phyloP scores from a whole-genome alignment of 768 basidiomycete genomes.

The Porphyrellus cyaneotinctus region DNA sequence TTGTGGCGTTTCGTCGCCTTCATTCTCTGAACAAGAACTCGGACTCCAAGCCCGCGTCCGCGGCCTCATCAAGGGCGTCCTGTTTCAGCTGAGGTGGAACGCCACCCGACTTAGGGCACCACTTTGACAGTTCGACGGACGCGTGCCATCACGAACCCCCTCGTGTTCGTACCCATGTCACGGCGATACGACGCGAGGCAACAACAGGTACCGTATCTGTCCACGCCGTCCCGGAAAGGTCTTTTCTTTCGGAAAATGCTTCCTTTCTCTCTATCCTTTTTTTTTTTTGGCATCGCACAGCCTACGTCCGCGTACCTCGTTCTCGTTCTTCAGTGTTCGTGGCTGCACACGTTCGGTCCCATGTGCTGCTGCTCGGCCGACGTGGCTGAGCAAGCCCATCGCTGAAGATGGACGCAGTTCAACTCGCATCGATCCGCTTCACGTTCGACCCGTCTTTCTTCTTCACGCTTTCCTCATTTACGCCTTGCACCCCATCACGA shows the following conservation, averaged over 20 bases:
- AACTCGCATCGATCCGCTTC: not conserved
- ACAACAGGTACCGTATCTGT: not conserved
- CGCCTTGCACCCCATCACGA: too few species aligned
- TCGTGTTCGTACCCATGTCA: constrained; percentile 8
- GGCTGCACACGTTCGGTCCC: too few species aligned
- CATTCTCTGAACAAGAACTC: not conserved
- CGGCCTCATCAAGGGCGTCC: not conserved
- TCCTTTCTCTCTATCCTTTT: not conserved
- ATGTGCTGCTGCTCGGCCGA: not conserved
- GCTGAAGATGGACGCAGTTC: constrained; percentile 3
- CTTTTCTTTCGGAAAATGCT: not conserved
- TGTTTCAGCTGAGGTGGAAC: constrained; percentile 3
- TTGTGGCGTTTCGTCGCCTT: constrained; percentile 8
- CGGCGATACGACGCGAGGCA: not conserved
- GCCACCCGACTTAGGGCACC: not conserved
- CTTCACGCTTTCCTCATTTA: too few species aligned
- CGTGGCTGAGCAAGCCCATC: not conserved
- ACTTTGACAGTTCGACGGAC: not conserved
- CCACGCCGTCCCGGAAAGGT: not conserved
- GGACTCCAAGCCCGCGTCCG: not conserved
- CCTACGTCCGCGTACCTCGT: too few species aligned
- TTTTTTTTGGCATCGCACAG: not conserved
- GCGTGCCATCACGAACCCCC: constrained; percentile 2
- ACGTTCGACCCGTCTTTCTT: not conserved
- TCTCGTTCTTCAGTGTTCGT: too few species aligned